Base-by-base conservation (phyloP, 176 grass and related monocot species). In the Phragmites australis region DNA sequence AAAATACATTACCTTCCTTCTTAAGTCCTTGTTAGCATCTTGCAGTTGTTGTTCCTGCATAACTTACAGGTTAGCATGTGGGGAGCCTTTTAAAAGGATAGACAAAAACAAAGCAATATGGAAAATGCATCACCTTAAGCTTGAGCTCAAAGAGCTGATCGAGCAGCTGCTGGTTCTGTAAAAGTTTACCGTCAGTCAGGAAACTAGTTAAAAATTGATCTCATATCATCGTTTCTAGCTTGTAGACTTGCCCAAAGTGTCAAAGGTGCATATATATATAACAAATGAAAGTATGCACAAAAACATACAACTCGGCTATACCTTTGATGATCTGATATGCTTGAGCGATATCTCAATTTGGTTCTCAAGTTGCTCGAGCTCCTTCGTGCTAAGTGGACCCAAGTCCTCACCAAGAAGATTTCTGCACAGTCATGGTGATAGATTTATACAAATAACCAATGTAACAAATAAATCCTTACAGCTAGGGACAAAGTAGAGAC, bases 361-460 rank as follows among this genome's bases (percentile, higher is more conserved):
- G 55, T 91, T 88, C 66, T 97, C 94, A 70, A 97, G 94, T 69
- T 85, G 86, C 18, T 93, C 94, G 43, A 97, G 91, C 23, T 97
- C 91, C 53, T 93, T 88, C 23, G 81, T 80, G 69, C 65, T 90
- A 74, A 97, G 88, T 65, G 84, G 79, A 29, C 81, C 88, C 82
- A 97, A 91, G 79, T 93, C 91, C 41, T 97, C 94, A 8, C 94
- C 91, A 85, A 97, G 94, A 74, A 93, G 89, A 77, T 97, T 97
- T 87, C 94, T 97, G 55, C 30, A n/a, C 49, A 53, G 63, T 82
- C 8, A 23, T 73, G 42, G 76, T 50, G 53, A 65, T 21, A 37
- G 21, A 66, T 31, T 6, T 68, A 42, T 16, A 48, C 41, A 65
- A 0, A n/a, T 8, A 70, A n/a, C n/a, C 19, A 19, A 70, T 27